Evolutionary conservation across 345 rosid species (phyloP), one percentile per base, ranked within the genome.

Genomic region (Gynandropsis gynandra): DNA sequence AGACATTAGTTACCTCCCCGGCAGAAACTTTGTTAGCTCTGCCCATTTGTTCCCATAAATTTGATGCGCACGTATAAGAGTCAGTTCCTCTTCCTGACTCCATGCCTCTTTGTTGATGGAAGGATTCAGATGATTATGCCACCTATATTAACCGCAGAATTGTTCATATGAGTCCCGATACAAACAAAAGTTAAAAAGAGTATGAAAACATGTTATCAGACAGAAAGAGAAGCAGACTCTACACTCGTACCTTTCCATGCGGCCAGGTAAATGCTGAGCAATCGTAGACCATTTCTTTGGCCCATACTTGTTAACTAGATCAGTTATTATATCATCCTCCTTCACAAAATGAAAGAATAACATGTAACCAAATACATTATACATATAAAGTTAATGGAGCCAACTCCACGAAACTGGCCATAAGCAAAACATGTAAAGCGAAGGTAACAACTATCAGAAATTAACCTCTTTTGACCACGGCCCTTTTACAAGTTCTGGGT

Each of bases 101-200:
- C 99, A 93, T 38, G 99, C 92, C 72, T 93, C 94, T 66, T 83
- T 93, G 70, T 85, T 93, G 68, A 93, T 93, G 31, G 69, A 70
- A 54, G 99, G 99, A 78, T 93, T 93, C 55, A 88, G 87, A 81
- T 93, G 99, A 77, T 93, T 93, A 72, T 93, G 99, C 99, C 99
- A 93, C 90, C 99, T 93, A 57, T 59, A 66, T 53, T 16, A 54
- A 15, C 42, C 65, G 42, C 57, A 40, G 67, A 21, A 54, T 54
- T 59, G 51, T 17, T 46, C 52, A 66, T 59, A 43, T 33, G 16
- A 9, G 15, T 42, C 19, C 16, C 42, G 54, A 19, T 12, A 59
- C 21, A 33, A 66, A 27, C 37, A 17, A n/a, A 21, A 19, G 24
- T 20, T 24, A 52, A 19, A 19, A 37, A 49, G 7, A 15, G 43